These are phyloP conservation scores for Leishmania tropica DNA, from an alignment of 208 protist species.

Conservation along the genomic window DNA sequence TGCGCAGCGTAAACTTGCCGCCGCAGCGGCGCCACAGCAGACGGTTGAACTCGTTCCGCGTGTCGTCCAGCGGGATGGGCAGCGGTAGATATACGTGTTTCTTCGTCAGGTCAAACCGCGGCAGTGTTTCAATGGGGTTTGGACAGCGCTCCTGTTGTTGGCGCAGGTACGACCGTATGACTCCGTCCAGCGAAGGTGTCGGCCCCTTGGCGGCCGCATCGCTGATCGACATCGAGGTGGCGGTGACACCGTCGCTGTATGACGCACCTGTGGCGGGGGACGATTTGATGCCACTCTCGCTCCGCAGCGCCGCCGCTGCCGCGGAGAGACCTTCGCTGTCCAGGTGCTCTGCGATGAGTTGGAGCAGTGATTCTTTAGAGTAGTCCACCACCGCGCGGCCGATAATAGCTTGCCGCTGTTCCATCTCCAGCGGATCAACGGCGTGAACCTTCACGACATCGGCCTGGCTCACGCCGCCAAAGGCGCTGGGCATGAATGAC, in stretches of 20 bases:
- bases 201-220: slow-evolving; percentile 24
- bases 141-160: slow-evolving; percentile 83
- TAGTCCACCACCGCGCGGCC: slow-evolving; percentile 78
- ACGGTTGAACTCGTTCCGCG: slow-evolving; percentile 72
- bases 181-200: slow-evolving; percentile 47
- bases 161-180: slow-evolving; percentile 78
- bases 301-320: slow-evolving; percentile 51
- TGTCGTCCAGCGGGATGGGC: slow-evolving; percentile 60
- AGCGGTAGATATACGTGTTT: slow-evolving; percentile 77
- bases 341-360: slow-evolving; percentile 74
- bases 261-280: background rate
- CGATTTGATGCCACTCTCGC: slow-evolving; percentile 39
- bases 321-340: slow-evolving; percentile 61
- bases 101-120: slow-evolving; percentile 84
- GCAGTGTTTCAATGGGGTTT: slow-evolving; percentile 89
- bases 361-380: slow-evolving; percentile 70
- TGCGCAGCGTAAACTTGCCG: slow-evolving; percentile 51
- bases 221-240: slow-evolving; percentile 32
- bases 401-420: slow-evolving; percentile 74
- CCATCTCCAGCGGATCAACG: slow-evolving; percentile 58
- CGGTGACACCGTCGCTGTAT: background rate
- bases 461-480: slow-evolving; percentile 48
- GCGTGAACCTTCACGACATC: slow-evolving; percentile 48
- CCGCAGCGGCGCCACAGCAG: slow-evolving; percentile 55
- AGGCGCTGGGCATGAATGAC: slow-evolving; percentile 50